Base-by-base conservation (phyloP, 2,329 filamentous ascomycete genomes). In the Fusarium nematophilum region DNA sequence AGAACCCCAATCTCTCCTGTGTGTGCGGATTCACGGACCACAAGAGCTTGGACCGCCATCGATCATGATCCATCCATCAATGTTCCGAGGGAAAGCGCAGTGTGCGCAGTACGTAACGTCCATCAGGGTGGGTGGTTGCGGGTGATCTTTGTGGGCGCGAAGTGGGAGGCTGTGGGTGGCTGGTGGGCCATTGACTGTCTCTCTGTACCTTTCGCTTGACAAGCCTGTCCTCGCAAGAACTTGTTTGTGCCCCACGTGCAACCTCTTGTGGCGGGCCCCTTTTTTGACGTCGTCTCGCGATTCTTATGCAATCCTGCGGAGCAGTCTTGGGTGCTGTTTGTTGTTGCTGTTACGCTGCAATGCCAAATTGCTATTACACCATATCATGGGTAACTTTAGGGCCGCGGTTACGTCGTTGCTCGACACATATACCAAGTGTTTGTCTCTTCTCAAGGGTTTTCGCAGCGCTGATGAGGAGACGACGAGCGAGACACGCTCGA, bases 361-460 rank as follows among this genome's bases (percentile, higher is more conserved):
- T 29, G 48, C 29, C 51, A 25, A 55, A 42, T 51, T 49, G 33
- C 44, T 40, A 50, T 49, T 43, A 11, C 40, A 15, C 29, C 17
- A 27, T 45, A 52, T 15, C 36, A 64, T 70, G 75, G 76, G 71
- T 21, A 70, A 74, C 29, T 81, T 85, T 58, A 76, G 79, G 45
- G 70, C 75, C 44, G 74, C 75, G 14, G 76, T 84, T 37, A 70
- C 72, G 4, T 75, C 76, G 7, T 72, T 85, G 11, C 69, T 84
- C 14, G 75, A 79, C 40, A 78, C 79, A 10, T 85, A 84, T 53
- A 74, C 76, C 42, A 80, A 74, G 58, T 80, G 79, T 57, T 71
- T 81, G 27, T 71, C 73, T 13, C 72, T 81, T 10, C 70, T 82
- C 6, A 78, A 76, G 58, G 69, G 69, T 9, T 70, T 76, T 48